phyloP scores from a whole-genome alignment of 1,284 basidiomycete genomes.

The Ceratobasidium papillatum region DNA sequence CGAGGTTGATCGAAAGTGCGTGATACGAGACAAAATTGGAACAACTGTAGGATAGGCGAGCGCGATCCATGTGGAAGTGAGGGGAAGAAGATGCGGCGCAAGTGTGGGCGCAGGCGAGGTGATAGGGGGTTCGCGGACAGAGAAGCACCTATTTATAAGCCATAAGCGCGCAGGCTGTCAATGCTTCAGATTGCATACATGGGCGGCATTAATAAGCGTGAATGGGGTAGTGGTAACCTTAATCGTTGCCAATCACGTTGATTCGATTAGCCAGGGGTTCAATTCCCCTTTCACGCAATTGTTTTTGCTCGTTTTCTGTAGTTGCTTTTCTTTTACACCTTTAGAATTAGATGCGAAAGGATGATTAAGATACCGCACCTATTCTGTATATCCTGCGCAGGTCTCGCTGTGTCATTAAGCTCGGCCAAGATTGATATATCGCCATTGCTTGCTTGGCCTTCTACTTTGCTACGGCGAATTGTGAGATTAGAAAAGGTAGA shows the following conservation, averaged over 20 bases:
- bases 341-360: no score
- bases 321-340: no score
- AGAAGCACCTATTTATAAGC: background rate
- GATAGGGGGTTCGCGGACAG: background rate
- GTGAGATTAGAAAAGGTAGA: no score
- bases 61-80: conserved; percentile 15
- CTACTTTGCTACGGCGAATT: no score
- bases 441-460: no score
- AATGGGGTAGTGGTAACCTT: conserved; percentile 39
- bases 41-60: conserved; percentile 13
- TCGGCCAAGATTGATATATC: no score
- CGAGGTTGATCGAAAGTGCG: background rate
- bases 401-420: no score
- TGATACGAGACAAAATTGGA: conserved; percentile 17
- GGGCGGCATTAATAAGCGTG: background rate
- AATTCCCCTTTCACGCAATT: conserved; percentile 41
- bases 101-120: conserved; percentile 4
- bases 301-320: background rate
- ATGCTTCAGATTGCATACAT: background rate
- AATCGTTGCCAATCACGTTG: conserved; percentile 37
- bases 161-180: no score
- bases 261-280: conserved; percentile 24
- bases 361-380: no score
- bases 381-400: no score
- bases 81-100: conserved; percentile 14